Percentiles rank a stretch among this genome's conserved stretches.
Evolutionary conservation across 2,329 filamentous ascomycete genomes (phyloP).

Genomic region (Fusarium falciforme): DNA sequence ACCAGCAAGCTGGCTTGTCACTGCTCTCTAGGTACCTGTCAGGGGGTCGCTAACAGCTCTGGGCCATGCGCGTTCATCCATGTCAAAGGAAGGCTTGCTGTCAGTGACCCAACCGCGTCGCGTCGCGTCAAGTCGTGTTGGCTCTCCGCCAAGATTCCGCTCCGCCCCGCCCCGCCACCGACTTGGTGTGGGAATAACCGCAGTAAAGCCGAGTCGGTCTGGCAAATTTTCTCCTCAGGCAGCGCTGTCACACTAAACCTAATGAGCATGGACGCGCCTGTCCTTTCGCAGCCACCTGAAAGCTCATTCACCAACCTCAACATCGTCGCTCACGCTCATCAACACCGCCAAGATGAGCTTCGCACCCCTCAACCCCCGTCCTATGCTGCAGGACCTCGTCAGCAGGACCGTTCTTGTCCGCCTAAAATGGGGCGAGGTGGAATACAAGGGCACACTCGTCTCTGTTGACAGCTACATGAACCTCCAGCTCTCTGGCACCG

Average conservation of each 20-base stretch:
- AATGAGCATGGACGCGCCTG: constrained; percentile 32
- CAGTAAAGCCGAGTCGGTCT: constrained; percentile 16
- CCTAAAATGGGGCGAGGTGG: constrained; percentile 97
- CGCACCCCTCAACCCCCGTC: constrained; percentile 95
- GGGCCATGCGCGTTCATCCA: neutral
- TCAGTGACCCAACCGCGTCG: neutral
- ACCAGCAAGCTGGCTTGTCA: neutral
- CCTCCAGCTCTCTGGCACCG: constrained; percentile 88
- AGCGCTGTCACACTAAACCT: constrained; percentile 27
- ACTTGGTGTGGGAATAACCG: constrained; percentile 9
- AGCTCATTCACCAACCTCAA: constrained; percentile 38
- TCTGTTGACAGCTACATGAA: constrained; percentile 99
- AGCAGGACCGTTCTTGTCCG: constrained; percentile 91
- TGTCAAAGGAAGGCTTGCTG: neutral
- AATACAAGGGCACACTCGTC: constrained; percentile 94
- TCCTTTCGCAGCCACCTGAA: constrained; percentile 36
- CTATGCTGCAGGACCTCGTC: constrained; percentile 93
- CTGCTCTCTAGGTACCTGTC: neutral
- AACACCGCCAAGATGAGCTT: constrained; percentile 61
- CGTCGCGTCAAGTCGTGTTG: neutral
- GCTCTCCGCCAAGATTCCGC: neutral
- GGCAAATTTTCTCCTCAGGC: constrained; percentile 39
- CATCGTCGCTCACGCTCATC: constrained; percentile 27
- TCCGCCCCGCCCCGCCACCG: constrained; percentile 4
- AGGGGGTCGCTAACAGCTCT: neutral